Percentiles rank a stretch among this genome's conserved stretches.
Conservation (phyloP, 108 stramenopile genomes). For the Mayamaea pseudoterrestris region DNA sequence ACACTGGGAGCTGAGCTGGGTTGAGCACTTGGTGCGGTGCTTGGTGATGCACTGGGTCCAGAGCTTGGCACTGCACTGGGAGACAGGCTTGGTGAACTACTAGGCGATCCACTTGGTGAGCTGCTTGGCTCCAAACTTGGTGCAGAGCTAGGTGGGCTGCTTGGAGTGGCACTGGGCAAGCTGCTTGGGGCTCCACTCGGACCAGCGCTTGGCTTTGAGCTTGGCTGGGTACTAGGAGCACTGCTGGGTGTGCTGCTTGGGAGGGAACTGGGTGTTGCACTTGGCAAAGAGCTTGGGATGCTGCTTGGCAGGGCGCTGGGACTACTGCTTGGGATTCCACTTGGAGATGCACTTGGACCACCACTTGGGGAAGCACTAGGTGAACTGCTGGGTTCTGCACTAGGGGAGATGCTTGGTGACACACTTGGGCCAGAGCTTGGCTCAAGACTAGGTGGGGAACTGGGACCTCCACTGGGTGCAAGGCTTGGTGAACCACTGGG, state of each 20-base stretch:
- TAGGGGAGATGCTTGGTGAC: neutral
- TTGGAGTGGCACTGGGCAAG: neutral
- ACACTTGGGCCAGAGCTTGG: neutral
- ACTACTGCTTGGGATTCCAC: neutral
- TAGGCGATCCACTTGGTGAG: neutral
- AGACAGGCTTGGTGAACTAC: neutral
- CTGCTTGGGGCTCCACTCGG: slow-evolving; percentile 1
- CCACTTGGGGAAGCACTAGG: neutral
- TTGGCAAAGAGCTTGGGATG: neutral
- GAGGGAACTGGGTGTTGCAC: neutral
- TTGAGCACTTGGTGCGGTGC: no score
- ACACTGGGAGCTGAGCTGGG: neutral
- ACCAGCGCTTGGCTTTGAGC: neutral
- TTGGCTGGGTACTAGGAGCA: slow-evolving; percentile 3
- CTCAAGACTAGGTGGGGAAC: neutral
- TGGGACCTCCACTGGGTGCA: neutral
- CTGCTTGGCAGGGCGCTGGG: neutral
- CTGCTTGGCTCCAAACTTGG: neutral
- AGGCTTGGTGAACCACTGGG: slow-evolving; percentile 1
- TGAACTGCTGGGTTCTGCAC: neutral
- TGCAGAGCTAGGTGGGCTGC: neutral
- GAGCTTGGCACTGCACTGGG: slow-evolving; percentile 5
- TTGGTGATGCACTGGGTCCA: neutral
- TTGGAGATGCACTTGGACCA: slow-evolving; percentile 1
- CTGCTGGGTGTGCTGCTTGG: no score